Evolutionary conservation across 2,329 filamentous ascomycete genomes (phyloP).

Genomic region (Aspergillus sp.): DNA sequence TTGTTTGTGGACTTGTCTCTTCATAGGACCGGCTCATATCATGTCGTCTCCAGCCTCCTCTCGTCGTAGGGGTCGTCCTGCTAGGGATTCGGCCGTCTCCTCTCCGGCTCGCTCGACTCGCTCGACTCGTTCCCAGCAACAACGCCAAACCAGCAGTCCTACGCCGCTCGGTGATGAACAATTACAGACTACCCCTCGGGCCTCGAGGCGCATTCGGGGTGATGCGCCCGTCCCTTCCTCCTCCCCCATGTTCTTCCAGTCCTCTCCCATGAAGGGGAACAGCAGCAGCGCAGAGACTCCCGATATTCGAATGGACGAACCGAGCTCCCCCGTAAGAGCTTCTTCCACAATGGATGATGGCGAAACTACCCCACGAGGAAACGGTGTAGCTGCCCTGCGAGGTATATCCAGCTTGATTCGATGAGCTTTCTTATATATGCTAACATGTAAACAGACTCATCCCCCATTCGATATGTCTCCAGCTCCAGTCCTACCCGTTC

Average conservation of each 20-base stretch:
- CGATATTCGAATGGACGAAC: conserved; percentile 45
- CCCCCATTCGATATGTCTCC: conserved; percentile 84
- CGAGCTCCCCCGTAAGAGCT: conserved; percentile 52
- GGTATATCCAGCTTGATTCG: conserved; percentile 33
- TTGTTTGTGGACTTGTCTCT: conserved; percentile 1
- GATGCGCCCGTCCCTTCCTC: conserved; percentile 59
- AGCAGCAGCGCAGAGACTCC: conserved; percentile 42
- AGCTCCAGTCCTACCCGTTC: conserved; percentile 80
- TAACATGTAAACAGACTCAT: conserved; percentile 67
- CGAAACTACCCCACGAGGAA: conserved; percentile 47
- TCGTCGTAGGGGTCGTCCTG: conserved; percentile 44
- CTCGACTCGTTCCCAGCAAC: conserved; percentile 34
- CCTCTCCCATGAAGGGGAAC: conserved; percentile 55
- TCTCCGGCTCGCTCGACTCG: conserved; percentile 39
- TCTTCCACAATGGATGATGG: conserved; percentile 43
- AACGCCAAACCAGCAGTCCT: conserved; percentile 37
- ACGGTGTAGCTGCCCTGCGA: conserved; percentile 34
- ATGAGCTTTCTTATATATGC: neutral
- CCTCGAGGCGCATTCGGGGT: conserved; percentile 44
- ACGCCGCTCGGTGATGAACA: conserved; percentile 23
- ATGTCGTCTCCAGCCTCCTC: conserved; percentile 49
- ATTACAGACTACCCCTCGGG: conserved; percentile 49
- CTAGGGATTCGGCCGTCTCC: conserved; percentile 42
- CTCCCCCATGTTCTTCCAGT: conserved; percentile 78
- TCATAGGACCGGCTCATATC: conserved; percentile 20